These are phyloP conservation scores for Spirogloea muscicola DNA, from an alignment of 139 green algal species.

Conservation along the genomic window DNA sequence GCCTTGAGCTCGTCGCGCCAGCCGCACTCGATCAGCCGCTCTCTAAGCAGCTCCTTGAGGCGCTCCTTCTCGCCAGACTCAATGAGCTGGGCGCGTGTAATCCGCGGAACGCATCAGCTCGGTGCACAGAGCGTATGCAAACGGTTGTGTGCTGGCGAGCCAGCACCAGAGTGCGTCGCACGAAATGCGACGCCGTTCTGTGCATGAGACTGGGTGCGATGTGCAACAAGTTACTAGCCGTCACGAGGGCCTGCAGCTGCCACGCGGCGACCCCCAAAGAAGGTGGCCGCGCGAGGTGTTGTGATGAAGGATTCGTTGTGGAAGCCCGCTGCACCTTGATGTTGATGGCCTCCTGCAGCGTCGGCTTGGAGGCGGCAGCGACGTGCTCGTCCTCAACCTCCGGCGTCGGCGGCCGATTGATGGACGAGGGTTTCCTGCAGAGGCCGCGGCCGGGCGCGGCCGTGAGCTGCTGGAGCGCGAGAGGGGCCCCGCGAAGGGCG, in stretches of 20 bases:
- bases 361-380: neutral
- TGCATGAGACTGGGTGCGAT: too few relatives aligned
- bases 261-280: too few relatives aligned
- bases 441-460: too few relatives aligned
- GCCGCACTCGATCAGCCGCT: conserved; percentile 39
- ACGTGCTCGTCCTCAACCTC: conserved; percentile 13
- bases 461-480: too few relatives aligned
- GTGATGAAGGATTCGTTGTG: too few relatives aligned
- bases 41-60: conserved; percentile 37
- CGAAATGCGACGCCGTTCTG: neutral
- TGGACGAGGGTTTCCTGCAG: too few relatives aligned
- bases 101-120: too few relatives aligned
- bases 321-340: too few relatives aligned
- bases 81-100: conserved; percentile 24
- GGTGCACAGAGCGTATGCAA: neutral
- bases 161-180: conserved; percentile 1
- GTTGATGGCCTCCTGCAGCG: conserved; percentile 11
- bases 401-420: conserved; percentile 12
- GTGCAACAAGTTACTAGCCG: too few relatives aligned
- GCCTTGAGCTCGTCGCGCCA: conserved; percentile 41
- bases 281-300: too few relatives aligned
- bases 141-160: neutral
- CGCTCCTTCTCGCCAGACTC: conserved; percentile 41
- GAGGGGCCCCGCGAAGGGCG: too few relatives aligned
- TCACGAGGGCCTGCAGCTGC: too few relatives aligned